Conservation (phyloP, 2,329 filamentous ascomycete genomes). For the Diaporthe nobilis region DNA sequence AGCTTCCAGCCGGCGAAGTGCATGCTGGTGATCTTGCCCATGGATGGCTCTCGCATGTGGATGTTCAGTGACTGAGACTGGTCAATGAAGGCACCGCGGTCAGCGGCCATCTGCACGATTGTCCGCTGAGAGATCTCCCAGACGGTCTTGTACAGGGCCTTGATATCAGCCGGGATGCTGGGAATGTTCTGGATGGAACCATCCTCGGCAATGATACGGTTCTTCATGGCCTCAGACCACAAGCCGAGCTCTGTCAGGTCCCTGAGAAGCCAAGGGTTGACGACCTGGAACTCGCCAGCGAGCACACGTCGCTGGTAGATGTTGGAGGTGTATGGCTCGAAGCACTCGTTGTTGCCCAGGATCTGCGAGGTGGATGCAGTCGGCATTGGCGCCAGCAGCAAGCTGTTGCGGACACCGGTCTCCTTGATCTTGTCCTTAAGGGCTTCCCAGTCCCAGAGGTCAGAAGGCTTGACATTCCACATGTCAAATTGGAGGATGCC, state of each 20-base stretch:
- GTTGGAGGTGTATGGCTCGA: conserved; percentile 99
- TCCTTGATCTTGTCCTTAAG: conserved; percentile 93
- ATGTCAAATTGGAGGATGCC: conserved; percentile 98
- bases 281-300: conserved; percentile 98
- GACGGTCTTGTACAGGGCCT: conserved; percentile 98
- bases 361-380: conserved; percentile 98
- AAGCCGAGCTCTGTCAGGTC: conserved; percentile 97
- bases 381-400: conserved; percentile 97
- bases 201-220: conserved; percentile 97
- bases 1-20: conserved; percentile 99
- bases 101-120: conserved; percentile 97
- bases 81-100: conserved; percentile 98
- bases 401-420: conserved; percentile 94
- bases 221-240: conserved; percentile 99
- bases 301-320: conserved; percentile 99
- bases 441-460: conserved; percentile 95
- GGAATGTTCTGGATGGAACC: conserved; percentile 97
- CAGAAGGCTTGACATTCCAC: conserved; percentile 94
- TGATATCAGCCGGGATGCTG: conserved; percentile 96
- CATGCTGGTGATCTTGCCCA: conserved; percentile 99
- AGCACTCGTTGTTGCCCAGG: conserved; percentile 99
- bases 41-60: conserved; percentile 98
- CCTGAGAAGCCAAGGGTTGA: conserved; percentile 98
- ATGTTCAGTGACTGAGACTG: conserved; percentile 99
- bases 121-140: conserved; percentile 99